Base-by-base conservation (phyloP, 768 basidiomycete species). In the Russula olivacea region DNA sequence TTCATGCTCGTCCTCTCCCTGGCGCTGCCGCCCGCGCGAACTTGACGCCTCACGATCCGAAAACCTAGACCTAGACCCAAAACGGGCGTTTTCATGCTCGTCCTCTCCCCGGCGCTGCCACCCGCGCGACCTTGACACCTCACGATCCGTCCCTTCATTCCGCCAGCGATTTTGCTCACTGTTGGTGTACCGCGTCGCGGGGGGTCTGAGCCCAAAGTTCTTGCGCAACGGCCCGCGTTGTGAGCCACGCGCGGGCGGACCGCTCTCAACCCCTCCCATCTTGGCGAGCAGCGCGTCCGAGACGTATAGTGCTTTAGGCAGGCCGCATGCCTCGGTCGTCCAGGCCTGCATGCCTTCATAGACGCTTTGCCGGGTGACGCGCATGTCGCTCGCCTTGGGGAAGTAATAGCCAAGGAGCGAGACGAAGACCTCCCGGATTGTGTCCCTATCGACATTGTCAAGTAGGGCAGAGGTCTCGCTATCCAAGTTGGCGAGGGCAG, bases 341-440 rank as follows among this genome's bases (percentile, higher is more conserved):
- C 67, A 68, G 17, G 50, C 40, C 23, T 63, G 65, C 23, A 66
- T n/a, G 9, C 38, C 67, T 30, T 68, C 54, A 14, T 41, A 55
- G 30, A 66, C 40, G 51, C 28, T 60, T 32, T 11, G 49, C 21
- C 50, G 51, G 25, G 47, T 25, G 30, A 55, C 65, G 40, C 59
- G 65, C 38, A 68, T 45, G 4, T 61, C 59, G 23, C 25, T 15
- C 8, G 59, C 17, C 45, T 34, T 63, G 48, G 9, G 1, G 40
- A 63, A 32, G 59, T 68, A 68, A 54, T n/a, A 68, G 10, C 65
- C 67, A 11, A 68, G 59, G 21, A 67, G 58, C 48, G 67, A 60
- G 55, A 54, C 53, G 23, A 68, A 61, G 51, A 61, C 63, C 61
- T 66, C 67, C 5, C 48, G 9, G 25, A 68, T 59, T 7, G 61